A percentile compares a stretch with the other conserved stretches of the same genome.
phyloP scores from a whole-genome alignment of 345 rosid genomes.

The Bruguiera gymnorhiza region DNA sequence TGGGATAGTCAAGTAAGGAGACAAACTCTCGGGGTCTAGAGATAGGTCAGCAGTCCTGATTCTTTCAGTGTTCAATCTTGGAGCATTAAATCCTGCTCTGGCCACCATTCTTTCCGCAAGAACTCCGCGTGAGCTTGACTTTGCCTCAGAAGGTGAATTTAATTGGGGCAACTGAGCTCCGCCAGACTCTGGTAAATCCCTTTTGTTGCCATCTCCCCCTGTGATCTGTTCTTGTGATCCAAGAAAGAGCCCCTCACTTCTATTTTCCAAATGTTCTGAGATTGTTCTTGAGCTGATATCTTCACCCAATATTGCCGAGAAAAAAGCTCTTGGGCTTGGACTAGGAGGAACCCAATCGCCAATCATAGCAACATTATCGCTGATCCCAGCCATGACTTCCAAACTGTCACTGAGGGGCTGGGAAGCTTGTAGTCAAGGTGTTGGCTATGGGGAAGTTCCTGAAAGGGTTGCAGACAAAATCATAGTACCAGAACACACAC shows the following conservation, averaged over 20 bases:
- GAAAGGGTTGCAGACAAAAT: conserved; percentile 23
- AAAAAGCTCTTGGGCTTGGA: conserved; percentile 60
- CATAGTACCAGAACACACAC: background rate
- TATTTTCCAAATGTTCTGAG: conserved; percentile 37
- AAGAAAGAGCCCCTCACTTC: conserved; percentile 29
- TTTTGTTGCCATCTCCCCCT: conserved; percentile 27
- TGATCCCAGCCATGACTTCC: conserved; percentile 58
- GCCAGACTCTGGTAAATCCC: conserved; percentile 29
- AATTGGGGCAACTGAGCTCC: conserved; percentile 26
- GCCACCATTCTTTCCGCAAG: conserved; percentile 35
- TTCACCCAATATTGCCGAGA: conserved; percentile 48
- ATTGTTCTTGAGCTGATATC: conserved; percentile 41
- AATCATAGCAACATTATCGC: conserved; percentile 63
- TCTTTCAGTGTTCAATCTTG: conserved; percentile 33
- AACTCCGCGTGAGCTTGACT: conserved; percentile 37
- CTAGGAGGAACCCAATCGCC: conserved; percentile 84
- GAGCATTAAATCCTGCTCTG: conserved; percentile 36
- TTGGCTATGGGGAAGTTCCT: conserved; percentile 27
- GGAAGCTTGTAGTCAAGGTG: conserved; percentile 18
- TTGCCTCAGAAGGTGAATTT: conserved; percentile 38
- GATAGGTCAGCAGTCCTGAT: conserved; percentile 25
- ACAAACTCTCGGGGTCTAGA: conserved; percentile 16
- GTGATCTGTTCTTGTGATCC: conserved; percentile 32
- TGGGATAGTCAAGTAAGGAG: conserved; percentile 31
- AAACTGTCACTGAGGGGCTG: conserved; percentile 13